phyloP scores from a whole-genome alignment of 1,139 yeast genomes.

The Pichia sp. region DNA sequence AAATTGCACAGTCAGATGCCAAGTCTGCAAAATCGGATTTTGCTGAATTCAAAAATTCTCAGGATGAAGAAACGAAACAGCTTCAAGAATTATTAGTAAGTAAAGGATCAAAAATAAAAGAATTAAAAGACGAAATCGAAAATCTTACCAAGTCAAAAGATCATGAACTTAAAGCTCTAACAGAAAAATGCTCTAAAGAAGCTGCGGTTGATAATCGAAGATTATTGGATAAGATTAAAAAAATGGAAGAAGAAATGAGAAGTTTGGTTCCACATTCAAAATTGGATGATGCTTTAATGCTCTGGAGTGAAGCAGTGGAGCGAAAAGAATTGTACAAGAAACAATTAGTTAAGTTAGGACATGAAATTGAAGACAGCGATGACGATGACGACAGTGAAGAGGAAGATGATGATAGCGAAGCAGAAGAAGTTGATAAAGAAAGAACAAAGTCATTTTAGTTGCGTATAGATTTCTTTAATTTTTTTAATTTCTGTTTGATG shows the following conservation, averaged over 20 bases:
- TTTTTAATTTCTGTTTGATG: too few relatives aligned
- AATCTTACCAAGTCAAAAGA: not conserved
- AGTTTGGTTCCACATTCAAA: conserved; percentile 51
- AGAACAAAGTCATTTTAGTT: not conserved
- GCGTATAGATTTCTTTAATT: not conserved
- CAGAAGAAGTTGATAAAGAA: conserved; percentile 21
- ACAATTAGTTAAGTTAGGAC: conserved; percentile 44
- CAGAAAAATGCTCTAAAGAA: not conserved
- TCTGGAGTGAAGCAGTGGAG: conserved; percentile 72
- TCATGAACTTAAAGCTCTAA: not conserved
- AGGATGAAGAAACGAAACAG: not conserved
- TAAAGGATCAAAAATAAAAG: not conserved
- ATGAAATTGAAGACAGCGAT: conserved; percentile 43
- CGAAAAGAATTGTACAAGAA: conserved; percentile 53
- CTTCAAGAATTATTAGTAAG: not conserved
- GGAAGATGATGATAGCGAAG: conserved; percentile 6
- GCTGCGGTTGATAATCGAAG: not conserved
- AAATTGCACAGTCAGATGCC: not conserved
- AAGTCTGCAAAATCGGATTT: not conserved
- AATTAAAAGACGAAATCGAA: not conserved
- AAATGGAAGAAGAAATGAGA: conserved; percentile 16
- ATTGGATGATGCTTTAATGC: conserved; percentile 67
- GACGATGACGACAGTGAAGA: conserved; percentile 38
- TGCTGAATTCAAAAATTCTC: not conserved
- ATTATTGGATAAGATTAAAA: conserved; percentile 11